Conservation (phyloP, 225 moss, liverwort and hornwort genomes). For the Straminergon stramineum region DNA sequence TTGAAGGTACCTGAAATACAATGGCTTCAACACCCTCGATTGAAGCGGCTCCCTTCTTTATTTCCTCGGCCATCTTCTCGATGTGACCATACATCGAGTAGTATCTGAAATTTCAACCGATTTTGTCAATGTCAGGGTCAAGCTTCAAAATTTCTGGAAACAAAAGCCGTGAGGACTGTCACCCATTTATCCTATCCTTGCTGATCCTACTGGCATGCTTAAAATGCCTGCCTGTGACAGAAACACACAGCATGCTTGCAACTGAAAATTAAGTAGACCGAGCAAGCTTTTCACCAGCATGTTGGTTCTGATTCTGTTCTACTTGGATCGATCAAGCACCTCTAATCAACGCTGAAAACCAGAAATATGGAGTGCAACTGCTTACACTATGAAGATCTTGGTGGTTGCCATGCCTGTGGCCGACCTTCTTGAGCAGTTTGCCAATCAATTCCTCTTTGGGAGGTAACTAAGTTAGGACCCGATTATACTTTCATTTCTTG, state of each 20-base stretch:
- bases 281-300: neutral
- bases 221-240: neutral
- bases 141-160: neutral
- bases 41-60: constrained; percentile 25
- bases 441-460: neutral
- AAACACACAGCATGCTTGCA: neutral
- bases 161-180: neutral
- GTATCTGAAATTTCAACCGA: constrained; percentile 20
- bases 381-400: constrained; percentile 24
- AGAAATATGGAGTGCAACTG: neutral
- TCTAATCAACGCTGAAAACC: neutral
- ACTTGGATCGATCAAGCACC: neutral
- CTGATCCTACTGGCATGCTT: neutral
- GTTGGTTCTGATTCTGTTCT: neutral
- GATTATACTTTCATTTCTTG: neutral
- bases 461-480: neutral
- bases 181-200: neutral
- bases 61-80: constrained; percentile 46
- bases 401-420: constrained; percentile 7
- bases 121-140: neutral
- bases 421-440: neutral
- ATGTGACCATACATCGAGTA: constrained; percentile 59
- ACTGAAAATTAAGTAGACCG: neutral
- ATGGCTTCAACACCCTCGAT: constrained; percentile 35
- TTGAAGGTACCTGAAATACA: constrained; percentile 23